phyloP scores from a whole-genome alignment of 1,284 basidiomycete genomes.

The Boletus semigastroideus region DNA sequence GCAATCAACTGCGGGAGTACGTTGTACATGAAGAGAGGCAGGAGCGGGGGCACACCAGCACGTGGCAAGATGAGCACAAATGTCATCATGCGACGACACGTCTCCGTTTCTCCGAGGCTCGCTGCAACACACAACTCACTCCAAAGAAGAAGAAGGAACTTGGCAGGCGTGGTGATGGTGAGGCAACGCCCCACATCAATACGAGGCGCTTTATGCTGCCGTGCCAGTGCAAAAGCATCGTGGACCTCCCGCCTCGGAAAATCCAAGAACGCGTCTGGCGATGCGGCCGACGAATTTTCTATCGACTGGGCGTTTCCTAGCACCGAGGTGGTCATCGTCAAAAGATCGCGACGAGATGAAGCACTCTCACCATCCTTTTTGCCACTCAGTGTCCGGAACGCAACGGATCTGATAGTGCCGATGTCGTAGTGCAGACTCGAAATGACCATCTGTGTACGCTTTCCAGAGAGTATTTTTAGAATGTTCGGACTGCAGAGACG shows the following conservation, averaged over 20 bases:
- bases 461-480: slow-evolving; percentile 48
- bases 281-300: slow-evolving; percentile 16
- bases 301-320: slow-evolving; percentile 16
- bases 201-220: slow-evolving; percentile 57
- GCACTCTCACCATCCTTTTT: slow-evolving; percentile 33
- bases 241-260: slow-evolving; percentile 55
- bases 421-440: slow-evolving; percentile 39
- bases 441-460: slow-evolving; percentile 32
- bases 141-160: slow-evolving; percentile 66
- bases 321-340: slow-evolving; percentile 2
- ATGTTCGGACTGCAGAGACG: slow-evolving; percentile 61
- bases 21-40: slow-evolving; percentile 70
- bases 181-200: slow-evolving; percentile 67
- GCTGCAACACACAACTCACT: slow-evolving; percentile 51
- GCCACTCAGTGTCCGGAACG: slow-evolving; percentile 44
- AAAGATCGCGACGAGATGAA: background rate
- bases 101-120: slow-evolving; percentile 56
- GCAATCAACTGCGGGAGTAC: slow-evolving; percentile 59
- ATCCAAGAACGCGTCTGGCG: slow-evolving; percentile 38
- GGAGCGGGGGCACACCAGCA: slow-evolving; percentile 54
- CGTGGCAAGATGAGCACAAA: slow-evolving; percentile 64
- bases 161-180: slow-evolving; percentile 50
- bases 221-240: slow-evolving; percentile 51
- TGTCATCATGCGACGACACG: slow-evolving; percentile 58
- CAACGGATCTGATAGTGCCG: slow-evolving; percentile 41